phyloP scores from a whole-genome alignment of 108 stramenopile genomes.

The Conticribra guillardii region DNA sequence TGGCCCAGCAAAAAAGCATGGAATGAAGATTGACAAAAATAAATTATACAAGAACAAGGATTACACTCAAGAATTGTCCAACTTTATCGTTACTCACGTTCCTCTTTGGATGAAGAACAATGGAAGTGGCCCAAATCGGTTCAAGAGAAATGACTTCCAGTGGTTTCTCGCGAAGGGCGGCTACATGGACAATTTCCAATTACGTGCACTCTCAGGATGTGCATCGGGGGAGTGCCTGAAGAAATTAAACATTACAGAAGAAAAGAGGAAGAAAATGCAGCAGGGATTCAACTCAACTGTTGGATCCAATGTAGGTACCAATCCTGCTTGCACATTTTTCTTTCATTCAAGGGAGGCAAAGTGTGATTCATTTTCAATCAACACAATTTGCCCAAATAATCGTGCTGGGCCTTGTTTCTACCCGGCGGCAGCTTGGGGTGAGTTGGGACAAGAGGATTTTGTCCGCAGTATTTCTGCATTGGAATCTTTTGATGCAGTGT shows the following conservation, averaged over 20 bases:
- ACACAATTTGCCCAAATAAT: constrained; percentile 6
- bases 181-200: constrained; percentile 37
- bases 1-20: not conserved
- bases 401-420: constrained; percentile 40
- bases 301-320: constrained; percentile 14
- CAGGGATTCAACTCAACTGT: not conserved
- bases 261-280: not conserved
- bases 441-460: constrained; percentile 9
- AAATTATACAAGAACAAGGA: constrained; percentile 23
- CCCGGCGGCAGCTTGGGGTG: constrained; percentile 21
- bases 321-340: constrained; percentile 13
- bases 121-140: not conserved
- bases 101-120: constrained; percentile 23
- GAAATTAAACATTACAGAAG: not conserved
- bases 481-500: constrained; percentile 25
- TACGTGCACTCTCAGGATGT: constrained; percentile 37
- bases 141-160: not conserved
- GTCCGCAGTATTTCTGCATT: constrained; percentile 11
- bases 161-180: constrained; percentile 12
- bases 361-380: constrained; percentile 6
- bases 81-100: constrained; percentile 7
- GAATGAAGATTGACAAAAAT: constrained; percentile 3
- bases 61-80: constrained; percentile 24
- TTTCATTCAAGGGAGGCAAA: not conserved
- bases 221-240: constrained; percentile 12